A percentile compares a stretch with the other conserved stretches of the same genome.
Conservation (phyloP, 495 filamentous ascomycete genomes). For the Penicillium flavigenum region DNA sequence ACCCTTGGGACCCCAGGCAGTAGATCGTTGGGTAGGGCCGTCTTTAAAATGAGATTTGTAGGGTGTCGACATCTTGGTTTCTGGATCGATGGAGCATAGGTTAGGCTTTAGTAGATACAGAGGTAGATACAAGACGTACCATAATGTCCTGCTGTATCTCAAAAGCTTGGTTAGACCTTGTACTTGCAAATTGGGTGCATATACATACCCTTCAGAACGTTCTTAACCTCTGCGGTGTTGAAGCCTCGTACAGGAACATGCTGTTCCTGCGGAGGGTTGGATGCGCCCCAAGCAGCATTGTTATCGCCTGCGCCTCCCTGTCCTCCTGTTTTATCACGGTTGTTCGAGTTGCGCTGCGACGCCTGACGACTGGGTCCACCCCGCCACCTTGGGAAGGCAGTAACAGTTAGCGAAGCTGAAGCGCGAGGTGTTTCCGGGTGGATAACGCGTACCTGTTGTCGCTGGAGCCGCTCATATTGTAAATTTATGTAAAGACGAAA, state of each 20-base stretch:
- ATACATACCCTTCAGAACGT: conserved; percentile 39
- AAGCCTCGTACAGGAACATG: conserved; percentile 49
- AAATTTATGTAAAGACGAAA: conserved; percentile 1
- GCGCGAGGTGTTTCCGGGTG: neutral
- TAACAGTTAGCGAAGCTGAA: conserved; percentile 12
- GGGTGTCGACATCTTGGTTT: conserved; percentile 29
- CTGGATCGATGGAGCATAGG: conserved; percentile 22
- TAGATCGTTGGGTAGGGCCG: conserved; percentile 36
- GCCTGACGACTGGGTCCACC: conserved; percentile 45
- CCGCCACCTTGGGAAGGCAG: conserved; percentile 37
- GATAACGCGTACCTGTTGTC: conserved; percentile 37
- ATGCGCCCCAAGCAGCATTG: conserved; percentile 31
- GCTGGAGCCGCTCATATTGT: conserved; percentile 38
- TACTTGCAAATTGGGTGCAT: neutral
- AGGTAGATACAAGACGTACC: conserved; percentile 23
- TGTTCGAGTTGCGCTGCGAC: conserved; percentile 38
- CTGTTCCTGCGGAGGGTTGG: conserved; percentile 36
- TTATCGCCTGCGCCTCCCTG: conserved; percentile 37
- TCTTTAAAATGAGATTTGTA: conserved; percentile 48
- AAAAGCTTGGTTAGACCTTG: conserved; percentile 8
- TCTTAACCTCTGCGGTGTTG: conserved; percentile 48
- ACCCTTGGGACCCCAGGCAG: conserved; percentile 54
- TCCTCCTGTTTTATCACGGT: conserved; percentile 32
- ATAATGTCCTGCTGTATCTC: conserved; percentile 25
- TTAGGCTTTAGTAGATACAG: conserved; percentile 3